phyloP scores from a whole-genome alignment of 129 eudicot species.

The Tanacetum coccineum region DNA sequence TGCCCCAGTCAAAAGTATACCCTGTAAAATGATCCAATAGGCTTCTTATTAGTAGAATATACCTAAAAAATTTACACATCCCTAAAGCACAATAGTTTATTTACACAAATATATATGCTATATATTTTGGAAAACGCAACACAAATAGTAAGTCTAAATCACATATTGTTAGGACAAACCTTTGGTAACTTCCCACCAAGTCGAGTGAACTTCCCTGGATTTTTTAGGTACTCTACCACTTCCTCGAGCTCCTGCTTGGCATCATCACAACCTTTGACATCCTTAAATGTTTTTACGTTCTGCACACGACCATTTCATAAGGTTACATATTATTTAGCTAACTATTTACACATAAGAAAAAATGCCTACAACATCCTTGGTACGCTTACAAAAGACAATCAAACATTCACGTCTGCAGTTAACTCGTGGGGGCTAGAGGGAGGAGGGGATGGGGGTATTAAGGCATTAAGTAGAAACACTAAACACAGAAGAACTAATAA shows the following conservation, averaged over 20 bases:
- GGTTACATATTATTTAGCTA: neutral
- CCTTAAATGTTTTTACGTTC: constrained; percentile 95
- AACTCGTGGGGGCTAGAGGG: no score
- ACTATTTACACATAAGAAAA: neutral
- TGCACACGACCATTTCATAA: constrained; percentile 34
- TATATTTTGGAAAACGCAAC: neutral
- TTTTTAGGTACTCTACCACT: constrained; percentile 89
- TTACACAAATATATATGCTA: neutral
- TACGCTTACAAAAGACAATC: no score
- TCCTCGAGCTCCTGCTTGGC: constrained; percentile 98
- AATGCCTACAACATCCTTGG: neutral
- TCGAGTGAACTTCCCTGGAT: constrained; percentile 92
- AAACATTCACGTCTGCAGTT: no score
- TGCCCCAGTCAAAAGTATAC: constrained; percentile 96
- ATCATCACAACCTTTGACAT: constrained; percentile 96
- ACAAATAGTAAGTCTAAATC: neutral
- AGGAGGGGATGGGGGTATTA: no score
- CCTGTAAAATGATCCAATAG: constrained; percentile 42
- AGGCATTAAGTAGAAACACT: neutral
- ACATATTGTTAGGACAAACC: constrained; percentile 41
- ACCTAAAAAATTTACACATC: neutral
- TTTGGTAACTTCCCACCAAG: constrained; percentile 97
- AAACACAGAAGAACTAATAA: neutral
- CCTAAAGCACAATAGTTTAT: neutral
- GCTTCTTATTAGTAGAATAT: constrained; percentile 9